Evolutionary conservation across 2,329 filamentous ascomycete genomes (phyloP).

Genomic region (Pseudocercospora fijiensis): DNA sequence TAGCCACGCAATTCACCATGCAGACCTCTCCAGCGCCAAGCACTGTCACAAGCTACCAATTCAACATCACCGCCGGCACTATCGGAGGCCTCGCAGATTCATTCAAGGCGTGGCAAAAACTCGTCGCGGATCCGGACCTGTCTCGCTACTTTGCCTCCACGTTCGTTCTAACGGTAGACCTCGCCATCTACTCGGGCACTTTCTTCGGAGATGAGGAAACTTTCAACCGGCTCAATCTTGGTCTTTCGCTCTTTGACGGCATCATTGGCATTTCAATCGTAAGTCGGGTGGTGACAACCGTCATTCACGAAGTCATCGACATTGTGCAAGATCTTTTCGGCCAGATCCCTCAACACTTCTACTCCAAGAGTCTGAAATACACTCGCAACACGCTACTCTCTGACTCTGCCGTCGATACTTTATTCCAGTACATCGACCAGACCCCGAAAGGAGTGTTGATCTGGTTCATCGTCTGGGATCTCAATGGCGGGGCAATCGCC

Average conservation of each 20-base stretch:
- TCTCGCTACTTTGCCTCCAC: constrained; percentile 24
- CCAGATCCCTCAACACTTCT: constrained; percentile 26
- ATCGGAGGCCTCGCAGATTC: constrained; percentile 21
- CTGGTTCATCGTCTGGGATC: constrained; percentile 27
- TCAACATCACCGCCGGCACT: constrained; percentile 23
- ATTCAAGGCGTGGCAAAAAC: constrained; percentile 25
- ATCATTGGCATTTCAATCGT: constrained; percentile 16
- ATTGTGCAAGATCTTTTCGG: constrained; percentile 19
- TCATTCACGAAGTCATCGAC: constrained; percentile 15
- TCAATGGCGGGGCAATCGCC: constrained; percentile 22
- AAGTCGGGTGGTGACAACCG: constrained; percentile 17
- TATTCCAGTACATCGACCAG: constrained; percentile 27
- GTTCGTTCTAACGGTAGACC: constrained; percentile 18
- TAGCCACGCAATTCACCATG: constrained; percentile 32
- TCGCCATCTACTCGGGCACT: constrained; percentile 23
- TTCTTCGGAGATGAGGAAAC: constrained; percentile 21
- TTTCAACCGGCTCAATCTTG: constrained; percentile 23
- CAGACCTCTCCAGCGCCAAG: constrained; percentile 30
- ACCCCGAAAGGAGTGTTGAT: constrained; percentile 17
- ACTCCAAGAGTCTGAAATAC: constrained; percentile 24
- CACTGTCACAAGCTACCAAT: constrained; percentile 24
- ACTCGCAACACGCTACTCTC: constrained; percentile 16
- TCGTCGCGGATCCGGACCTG: constrained; percentile 22
- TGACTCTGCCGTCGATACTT: constrained; percentile 21
- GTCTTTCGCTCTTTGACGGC: constrained; percentile 14